Evolutionary conservation across 192 early-diverging fungal genomes (phyloP), one percentile per base, ranked within the genome.

Genomic region (Rhizophagus sp.): DNA sequence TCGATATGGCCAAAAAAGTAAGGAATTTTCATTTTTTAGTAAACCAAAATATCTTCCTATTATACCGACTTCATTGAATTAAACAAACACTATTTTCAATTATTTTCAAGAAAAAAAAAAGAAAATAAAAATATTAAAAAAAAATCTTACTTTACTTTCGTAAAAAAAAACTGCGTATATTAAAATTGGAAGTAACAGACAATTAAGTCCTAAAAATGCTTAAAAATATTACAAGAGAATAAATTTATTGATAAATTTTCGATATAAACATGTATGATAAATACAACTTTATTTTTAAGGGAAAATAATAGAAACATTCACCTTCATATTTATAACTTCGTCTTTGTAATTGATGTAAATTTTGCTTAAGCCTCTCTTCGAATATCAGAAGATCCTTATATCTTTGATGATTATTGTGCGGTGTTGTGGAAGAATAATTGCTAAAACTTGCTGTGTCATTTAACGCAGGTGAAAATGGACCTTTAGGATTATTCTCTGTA

Each of bases 361-460:
- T 95, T 80, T 92, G 88, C 76, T 92, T 91, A 34, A 95, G 85
- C 57, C 94, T 85, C 82, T 95, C 94, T 74, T 95, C 94, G 82
- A 95, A 95, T 62, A 94, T 92, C 49, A 94, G 88, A 68, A 93
- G 88, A 86, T 95, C 94, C 74, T 92, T 87, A 81, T 90, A 95
- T 64, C 69, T 80, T 57, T 86, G 81, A 63, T 83, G 77, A 24
- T 75, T 63, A 62, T 61, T 73, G 22, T 65, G 33, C 7, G 73
- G 52, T 7, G 81, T 68, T 52, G 76, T 50, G 6, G 79, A 13
- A 17, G 78, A 64, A 11, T 72, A 25, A 30, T 81, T 73, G 57
- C 71, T 11, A 25, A 44, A 24, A 12, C 34, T 39, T n/a, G 66
- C 17, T 41, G 34, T 0, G 25, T 24, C 47, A 39, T 15, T 25